A percentile compares a stretch with the other conserved stretches of the same genome.
Evolutionary conservation across 441 rosid genomes (phyloP).

Genomic region (Brassica balearica): DNA sequence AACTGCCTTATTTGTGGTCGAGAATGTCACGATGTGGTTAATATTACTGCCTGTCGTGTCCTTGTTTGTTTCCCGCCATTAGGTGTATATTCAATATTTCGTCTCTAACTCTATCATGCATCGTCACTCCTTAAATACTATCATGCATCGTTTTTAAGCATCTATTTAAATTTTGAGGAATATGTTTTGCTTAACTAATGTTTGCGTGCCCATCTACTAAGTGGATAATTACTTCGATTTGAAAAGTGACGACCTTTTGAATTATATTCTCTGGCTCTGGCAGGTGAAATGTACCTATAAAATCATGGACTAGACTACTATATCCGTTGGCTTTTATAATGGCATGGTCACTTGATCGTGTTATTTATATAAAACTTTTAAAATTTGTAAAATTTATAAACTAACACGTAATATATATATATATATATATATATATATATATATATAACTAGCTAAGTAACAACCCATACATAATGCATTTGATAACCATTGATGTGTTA

Average conservation of each 20-base stretch:
- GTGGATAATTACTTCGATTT: not conserved
- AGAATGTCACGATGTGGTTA: constrained; percentile 36
- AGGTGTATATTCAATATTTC: not conserved
- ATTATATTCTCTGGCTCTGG: not conserved
- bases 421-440: too few relatives aligned
- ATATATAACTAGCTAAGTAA: too few relatives aligned
- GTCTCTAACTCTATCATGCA: too few relatives aligned
- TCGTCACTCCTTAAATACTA: too few relatives aligned
- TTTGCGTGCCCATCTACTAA: not conserved
- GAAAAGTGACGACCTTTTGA: not conserved
- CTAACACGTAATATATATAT: too few relatives aligned
- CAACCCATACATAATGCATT: too few relatives aligned
- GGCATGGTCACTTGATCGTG: too few relatives aligned
- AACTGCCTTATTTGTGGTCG: constrained; percentile 34
- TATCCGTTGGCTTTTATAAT: not conserved
- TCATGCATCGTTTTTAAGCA: not conserved
- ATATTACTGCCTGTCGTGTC: constrained; percentile 18
- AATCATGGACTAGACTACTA: not conserved
- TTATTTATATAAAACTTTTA: too few relatives aligned
- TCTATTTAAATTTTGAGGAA: not conserved
- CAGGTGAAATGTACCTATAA: not conserved
- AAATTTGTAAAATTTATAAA: too few relatives aligned
- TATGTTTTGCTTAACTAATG: not conserved
- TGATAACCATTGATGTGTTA: too few relatives aligned
- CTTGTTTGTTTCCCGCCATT: not conserved